Conservation (phyloP, 2,329 filamentous ascomycete genomes). For the Verticillium nonalfalfae region DNA sequence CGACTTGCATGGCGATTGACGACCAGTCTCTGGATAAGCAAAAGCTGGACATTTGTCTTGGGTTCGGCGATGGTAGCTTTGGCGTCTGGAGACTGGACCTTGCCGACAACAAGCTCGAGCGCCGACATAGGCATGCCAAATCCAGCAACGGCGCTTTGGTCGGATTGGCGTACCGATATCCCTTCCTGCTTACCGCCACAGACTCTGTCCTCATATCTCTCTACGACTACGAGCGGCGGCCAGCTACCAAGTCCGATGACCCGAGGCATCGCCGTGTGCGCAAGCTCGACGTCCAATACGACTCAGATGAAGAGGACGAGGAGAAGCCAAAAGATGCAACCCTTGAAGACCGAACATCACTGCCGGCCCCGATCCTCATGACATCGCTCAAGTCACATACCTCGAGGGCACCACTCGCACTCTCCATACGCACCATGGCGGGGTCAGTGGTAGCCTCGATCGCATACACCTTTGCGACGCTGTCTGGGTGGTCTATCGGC, state of each 20-base stretch:
- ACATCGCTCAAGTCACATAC: conserved; percentile 78
- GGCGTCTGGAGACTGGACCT: conserved; percentile 59
- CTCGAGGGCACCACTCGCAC: conserved; percentile 67
- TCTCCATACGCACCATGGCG: conserved; percentile 69
- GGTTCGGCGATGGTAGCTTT: conserved; percentile 67
- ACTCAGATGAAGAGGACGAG: conserved; percentile 13
- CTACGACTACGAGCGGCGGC: conserved; percentile 53
- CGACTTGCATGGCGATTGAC: conserved; percentile 63
- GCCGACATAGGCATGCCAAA: conserved; percentile 52
- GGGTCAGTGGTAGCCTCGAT: conserved; percentile 70
- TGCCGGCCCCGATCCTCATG: conserved; percentile 50
- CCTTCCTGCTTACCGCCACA: conserved; percentile 76
- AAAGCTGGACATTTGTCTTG: conserved; percentile 55
- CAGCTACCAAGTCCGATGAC: conserved; percentile 3
- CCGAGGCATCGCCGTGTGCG: background rate
- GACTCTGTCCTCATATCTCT: conserved; percentile 67
- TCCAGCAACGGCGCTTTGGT: conserved; percentile 61
- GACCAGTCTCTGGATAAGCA: conserved; percentile 35
- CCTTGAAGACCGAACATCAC: conserved; percentile 3
- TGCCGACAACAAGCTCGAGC: conserved; percentile 32
- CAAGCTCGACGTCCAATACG: background rate
- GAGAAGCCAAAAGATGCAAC: background rate
- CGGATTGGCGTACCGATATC: conserved; percentile 64
- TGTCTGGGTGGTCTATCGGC: conserved; percentile 80
- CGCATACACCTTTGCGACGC: conserved; percentile 75